Conservation (phyloP, 2,329 filamentous ascomycete genomes). For the Pezicula rhizophila region DNA sequence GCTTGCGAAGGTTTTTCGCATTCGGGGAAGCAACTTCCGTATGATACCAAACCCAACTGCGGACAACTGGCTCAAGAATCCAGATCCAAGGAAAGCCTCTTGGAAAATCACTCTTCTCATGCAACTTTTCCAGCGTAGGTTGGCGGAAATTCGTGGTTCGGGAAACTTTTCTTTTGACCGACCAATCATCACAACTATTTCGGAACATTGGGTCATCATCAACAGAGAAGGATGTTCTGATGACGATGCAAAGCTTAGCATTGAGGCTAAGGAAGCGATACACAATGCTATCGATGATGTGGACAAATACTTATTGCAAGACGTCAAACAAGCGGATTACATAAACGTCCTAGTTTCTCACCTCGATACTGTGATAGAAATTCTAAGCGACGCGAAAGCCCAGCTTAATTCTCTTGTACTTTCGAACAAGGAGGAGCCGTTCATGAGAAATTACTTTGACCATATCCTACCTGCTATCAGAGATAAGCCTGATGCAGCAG, state of each 20-base stretch:
- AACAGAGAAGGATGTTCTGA: background rate
- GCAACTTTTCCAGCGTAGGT: slow-evolving; percentile 22
- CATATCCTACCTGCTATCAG: slow-evolving; percentile 35
- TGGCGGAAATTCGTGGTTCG: slow-evolving; percentile 8
- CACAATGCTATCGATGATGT: slow-evolving; percentile 20
- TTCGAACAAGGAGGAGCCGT: slow-evolving; percentile 41
- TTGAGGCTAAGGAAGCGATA: slow-evolving; percentile 21
- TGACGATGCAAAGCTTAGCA: slow-evolving; percentile 6
- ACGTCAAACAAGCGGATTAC: slow-evolving; percentile 13
- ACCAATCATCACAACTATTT: slow-evolving; percentile 12
- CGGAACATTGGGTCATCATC: slow-evolving; percentile 16
- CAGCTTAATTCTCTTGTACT: slow-evolving; percentile 28
- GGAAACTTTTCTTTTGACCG: slow-evolving; percentile 3
- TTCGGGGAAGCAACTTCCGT: slow-evolving; percentile 43
- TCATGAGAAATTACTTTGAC: slow-evolving; percentile 49
- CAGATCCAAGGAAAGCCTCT: slow-evolving; percentile 15
- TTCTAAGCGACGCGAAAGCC: slow-evolving; percentile 38
- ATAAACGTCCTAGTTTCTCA: slow-evolving; percentile 21
- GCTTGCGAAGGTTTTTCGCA: slow-evolving; percentile 44
- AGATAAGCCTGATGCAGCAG: slow-evolving; percentile 24
- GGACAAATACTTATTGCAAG: slow-evolving; percentile 17
- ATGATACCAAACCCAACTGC: slow-evolving; percentile 52
- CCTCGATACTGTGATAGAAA: slow-evolving; percentile 29
- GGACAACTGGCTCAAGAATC: slow-evolving; percentile 43
- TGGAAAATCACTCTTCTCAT: slow-evolving; percentile 24